Percentiles rank a stretch among this genome's conserved stretches.
Evolutionary conservation across 2,329 filamentous ascomycete genomes (phyloP).

Genomic region (Zopfia rhizophila): DNA sequence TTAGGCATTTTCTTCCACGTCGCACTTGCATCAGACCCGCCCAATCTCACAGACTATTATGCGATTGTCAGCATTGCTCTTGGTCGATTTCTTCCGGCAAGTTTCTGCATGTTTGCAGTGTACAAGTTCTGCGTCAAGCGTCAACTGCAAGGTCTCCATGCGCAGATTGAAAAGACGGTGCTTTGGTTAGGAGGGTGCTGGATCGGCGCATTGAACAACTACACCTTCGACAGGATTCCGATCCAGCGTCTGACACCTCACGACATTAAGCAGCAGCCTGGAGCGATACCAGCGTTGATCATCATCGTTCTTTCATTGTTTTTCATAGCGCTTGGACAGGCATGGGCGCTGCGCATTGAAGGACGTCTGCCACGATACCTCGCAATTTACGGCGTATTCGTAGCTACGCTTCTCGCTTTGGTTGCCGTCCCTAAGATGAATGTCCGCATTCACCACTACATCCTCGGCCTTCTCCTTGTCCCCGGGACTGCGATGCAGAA

Average conservation of each 20-base stretch:
- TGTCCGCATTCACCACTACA: constrained; percentile 94
- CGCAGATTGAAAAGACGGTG: constrained; percentile 89
- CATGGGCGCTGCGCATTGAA: constrained; percentile 87
- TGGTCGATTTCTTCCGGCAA: constrained; percentile 85
- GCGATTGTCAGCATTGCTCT: constrained; percentile 80
- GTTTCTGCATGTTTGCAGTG: constrained; percentile 87
- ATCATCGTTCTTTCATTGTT: constrained; percentile 78
- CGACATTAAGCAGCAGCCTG: constrained; percentile 88
- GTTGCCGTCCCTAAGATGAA: constrained; percentile 79
- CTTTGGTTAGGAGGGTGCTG: constrained; percentile 92
- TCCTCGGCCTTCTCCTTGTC: constrained; percentile 85
- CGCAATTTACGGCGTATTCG: constrained; percentile 77
- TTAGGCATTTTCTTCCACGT: constrained; percentile 88
- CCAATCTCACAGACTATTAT: constrained; percentile 72
- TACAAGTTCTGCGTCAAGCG: constrained; percentile 84
- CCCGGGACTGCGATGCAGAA: constrained; percentile 92
- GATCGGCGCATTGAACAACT: constrained; percentile 92
- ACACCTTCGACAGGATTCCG: constrained; percentile 93
- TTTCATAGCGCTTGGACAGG: constrained; percentile 76
- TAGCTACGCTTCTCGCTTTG: constrained; percentile 73
- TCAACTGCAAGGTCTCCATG: constrained; percentile 75
- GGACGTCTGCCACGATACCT: constrained; percentile 82
- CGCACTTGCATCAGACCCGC: constrained; percentile 88
- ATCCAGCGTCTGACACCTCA: constrained; percentile 91
- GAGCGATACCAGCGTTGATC: constrained; percentile 83